Base-by-base conservation (phyloP, 2,329 filamentous ascomycete genomes). In the Pseudogymnoascus sp. region DNA sequence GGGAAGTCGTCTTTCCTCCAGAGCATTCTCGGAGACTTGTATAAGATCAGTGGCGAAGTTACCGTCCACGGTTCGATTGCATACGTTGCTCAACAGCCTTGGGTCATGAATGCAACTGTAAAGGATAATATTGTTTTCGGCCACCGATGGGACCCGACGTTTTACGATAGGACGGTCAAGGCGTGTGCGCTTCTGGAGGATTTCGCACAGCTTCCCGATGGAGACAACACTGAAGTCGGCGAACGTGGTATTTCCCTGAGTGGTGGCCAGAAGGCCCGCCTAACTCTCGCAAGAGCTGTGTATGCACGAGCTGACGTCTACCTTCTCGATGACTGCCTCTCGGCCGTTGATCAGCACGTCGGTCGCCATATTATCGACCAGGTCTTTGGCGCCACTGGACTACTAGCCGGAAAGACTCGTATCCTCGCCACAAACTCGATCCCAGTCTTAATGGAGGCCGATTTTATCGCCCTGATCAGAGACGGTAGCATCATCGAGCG, bases 71-170 rank as follows among this genome's bases (percentile, higher is more conserved):
- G 94, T 52, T 83, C 81, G 26, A 82, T 90, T 38, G 94, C 94
- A 1, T 99, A 97, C 71, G 94, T 95, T 61, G 89, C 91, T 13
- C 95, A 99, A 72, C 85, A 89, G 68, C 79, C 91, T 18, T 99
- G 95, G 94, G 89, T 99, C 58, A 92, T 97, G 85, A 99, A 99
- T 70, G 94, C 94, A 7, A 95, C 89, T 28, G 92, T 99, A 60
- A 90, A 91, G 67, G 94, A 99, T 70, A 99, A 99, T 70, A 96
- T 99, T 66, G 80, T 96, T 3, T 99, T 99, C 69, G 94, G 94
- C 1, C 91, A 99, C 74, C 86, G 90, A 52, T 96, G 89, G 78
- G 92, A 99, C 73, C 86, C 92, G 4, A 82, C 86, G 28, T 99
- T 99, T 73, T 99, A 99, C 74, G 90, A 97, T 60, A 86, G 89